Conservation (phyloP, 345 rosid genomes). For the Acer saccharum region DNA sequence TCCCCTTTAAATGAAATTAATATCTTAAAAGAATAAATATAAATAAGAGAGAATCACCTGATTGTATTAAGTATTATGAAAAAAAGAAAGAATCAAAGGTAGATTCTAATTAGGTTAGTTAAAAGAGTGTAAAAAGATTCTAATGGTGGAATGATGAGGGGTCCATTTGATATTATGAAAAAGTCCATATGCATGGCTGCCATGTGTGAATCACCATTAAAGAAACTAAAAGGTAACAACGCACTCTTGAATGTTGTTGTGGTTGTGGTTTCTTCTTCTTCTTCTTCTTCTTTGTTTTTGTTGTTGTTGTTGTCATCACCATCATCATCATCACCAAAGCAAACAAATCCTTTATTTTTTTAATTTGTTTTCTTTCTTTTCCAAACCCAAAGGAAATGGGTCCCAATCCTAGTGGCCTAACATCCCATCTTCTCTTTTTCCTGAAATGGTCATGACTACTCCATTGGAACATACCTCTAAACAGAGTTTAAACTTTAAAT, state of each 20-base stretch:
- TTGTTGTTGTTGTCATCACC: not conserved
- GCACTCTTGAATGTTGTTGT: conserved; percentile 14
- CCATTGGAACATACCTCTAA: not conserved
- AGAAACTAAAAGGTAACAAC: not conserved
- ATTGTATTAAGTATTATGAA: too few relatives aligned
- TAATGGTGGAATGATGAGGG: too few relatives aligned
- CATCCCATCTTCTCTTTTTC: conserved; percentile 7
- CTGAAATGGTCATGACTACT: not conserved
- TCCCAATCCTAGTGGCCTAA: not conserved
- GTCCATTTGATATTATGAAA: not conserved
- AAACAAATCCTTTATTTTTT: too few relatives aligned
- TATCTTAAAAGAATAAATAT: too few relatives aligned
- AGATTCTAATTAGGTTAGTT: conserved; percentile 20
- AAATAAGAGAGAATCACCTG: too few relatives aligned
- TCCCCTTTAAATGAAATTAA: too few relatives aligned
- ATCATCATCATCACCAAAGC: conserved; percentile 8
- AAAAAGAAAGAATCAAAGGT: conserved; percentile 18
- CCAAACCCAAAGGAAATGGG: conserved; percentile 35
- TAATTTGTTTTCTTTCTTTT: conserved; percentile 20
- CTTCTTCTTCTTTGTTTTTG: too few relatives aligned
- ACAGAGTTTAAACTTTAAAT: not conserved
- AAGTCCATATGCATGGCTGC: conserved; percentile 30
- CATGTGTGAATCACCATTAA: conserved; percentile 19
- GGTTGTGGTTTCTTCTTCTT: not conserved
- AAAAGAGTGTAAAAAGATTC: too few relatives aligned